phyloP scores from a whole-genome alignment of 2,329 filamentous ascomycete genomes.

The Penicillium sp. region DNA sequence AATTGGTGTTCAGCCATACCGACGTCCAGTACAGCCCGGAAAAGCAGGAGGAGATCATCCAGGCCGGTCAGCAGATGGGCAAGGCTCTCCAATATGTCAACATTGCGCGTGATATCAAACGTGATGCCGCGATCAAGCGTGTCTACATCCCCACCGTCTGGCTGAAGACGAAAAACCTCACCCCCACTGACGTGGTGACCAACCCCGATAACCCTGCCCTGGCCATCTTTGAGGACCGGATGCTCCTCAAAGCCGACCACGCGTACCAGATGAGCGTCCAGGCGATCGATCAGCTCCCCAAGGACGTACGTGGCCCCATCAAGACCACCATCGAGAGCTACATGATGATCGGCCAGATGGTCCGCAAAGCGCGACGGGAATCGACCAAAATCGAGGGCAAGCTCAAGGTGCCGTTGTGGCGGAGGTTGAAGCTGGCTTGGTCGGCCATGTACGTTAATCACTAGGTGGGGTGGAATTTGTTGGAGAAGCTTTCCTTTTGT shows the following conservation, averaged over 20 bases:
- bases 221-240: not conserved
- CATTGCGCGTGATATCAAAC: conserved; percentile 65
- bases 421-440: conserved; percentile 6
- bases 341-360: conserved; percentile 60
- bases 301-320: conserved; percentile 56
- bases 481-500: too few relatives aligned
- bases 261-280: conserved; percentile 49
- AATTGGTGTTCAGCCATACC: conserved; percentile 58
- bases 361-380: conserved; percentile 5
- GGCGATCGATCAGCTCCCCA: conserved; percentile 57
- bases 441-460: conserved; percentile 4
- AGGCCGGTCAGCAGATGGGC: conserved; percentile 51
- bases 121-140: conserved; percentile 59
- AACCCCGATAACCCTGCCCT: conserved; percentile 1
- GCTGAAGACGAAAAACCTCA: conserved; percentile 53
- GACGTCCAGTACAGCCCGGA: conserved; percentile 21
- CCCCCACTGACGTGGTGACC: conserved; percentile 6
- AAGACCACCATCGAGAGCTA: conserved; percentile 68
- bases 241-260: not conserved
- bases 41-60: conserved; percentile 22
- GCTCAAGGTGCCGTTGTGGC: conserved; percentile 32
- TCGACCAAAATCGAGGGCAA: conserved; percentile 50
- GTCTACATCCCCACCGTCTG: conserved; percentile 64
- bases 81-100: conserved; percentile 72
- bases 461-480: not conserved